Percentiles rank a stretch among this genome's conserved stretches.
phyloP scores from a whole-genome alignment of 73 alveolate genomes.

The Paramecium sexaurelia region DNA sequence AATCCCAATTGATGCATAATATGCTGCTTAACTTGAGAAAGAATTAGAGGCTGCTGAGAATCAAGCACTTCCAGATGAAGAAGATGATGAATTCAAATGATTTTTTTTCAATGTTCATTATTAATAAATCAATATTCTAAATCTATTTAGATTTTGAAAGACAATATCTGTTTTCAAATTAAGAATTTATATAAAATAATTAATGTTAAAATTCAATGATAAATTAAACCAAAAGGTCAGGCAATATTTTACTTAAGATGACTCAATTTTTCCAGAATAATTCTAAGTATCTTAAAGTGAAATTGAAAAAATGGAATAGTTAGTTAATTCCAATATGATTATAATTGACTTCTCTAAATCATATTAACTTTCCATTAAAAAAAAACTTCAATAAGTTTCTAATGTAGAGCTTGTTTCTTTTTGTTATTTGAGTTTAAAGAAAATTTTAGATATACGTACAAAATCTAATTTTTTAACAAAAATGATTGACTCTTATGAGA shows the following conservation, averaged over 20 bases:
- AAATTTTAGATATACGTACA: not conserved
- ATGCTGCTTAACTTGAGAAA: not conserved
- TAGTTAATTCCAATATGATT: not conserved
- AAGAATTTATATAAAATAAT: not conserved
- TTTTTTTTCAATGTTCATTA: not conserved
- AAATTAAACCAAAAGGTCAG: not conserved
- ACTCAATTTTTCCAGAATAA: not conserved
- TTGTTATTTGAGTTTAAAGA: not conserved
- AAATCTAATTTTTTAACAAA: not conserved
- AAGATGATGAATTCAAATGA: constrained; percentile 9
- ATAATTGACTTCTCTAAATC: not conserved
- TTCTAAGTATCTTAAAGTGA: not conserved
- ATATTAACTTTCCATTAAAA: not conserved
- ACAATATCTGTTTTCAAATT: no score
- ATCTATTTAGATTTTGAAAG: no score
- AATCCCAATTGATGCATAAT: not conserved
- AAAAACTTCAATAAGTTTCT: not conserved
- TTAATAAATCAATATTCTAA: no score
- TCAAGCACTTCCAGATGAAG: constrained; percentile 19
- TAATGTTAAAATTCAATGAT: not conserved
- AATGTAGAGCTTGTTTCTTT: not conserved
- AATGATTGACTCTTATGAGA: not conserved
- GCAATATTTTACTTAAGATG: not conserved
- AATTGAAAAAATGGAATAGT: not conserved
- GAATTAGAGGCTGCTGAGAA: not conserved